Conservation (phyloP, 805 yeast genomes). For the Starmerella riodocensis region DNA sequence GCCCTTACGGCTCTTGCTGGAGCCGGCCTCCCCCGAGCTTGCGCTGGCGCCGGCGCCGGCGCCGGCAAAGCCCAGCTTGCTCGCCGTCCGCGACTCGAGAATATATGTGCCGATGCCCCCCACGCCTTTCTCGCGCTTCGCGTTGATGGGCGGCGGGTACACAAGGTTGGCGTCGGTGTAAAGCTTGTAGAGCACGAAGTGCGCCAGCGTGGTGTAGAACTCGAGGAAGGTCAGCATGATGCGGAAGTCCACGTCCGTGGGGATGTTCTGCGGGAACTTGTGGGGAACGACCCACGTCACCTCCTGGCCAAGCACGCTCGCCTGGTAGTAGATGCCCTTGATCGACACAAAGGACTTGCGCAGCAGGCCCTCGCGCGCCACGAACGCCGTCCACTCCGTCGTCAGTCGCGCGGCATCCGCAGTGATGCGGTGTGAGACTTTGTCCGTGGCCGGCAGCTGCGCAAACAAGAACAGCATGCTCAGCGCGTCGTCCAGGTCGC, state of each 20-base stretch:
- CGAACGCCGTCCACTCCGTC: constrained; percentile 90
- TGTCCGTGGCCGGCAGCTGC: constrained; percentile 86
- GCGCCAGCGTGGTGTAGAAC: constrained; percentile 82
- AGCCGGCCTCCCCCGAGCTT: constrained; percentile 19
- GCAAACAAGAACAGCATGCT: constrained; percentile 90
- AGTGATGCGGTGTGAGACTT: constrained; percentile 66
- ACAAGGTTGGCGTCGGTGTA: constrained; percentile 75
- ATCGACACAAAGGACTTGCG: constrained; percentile 89
- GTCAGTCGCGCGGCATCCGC: constrained; percentile 75
- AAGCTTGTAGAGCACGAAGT: constrained; percentile 72
- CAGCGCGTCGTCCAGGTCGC: constrained; percentile 90
- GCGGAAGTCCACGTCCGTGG: constrained; percentile 86
- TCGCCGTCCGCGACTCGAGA: constrained; percentile 37
- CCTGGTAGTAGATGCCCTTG: constrained; percentile 94
- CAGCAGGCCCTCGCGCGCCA: constrained; percentile 69
- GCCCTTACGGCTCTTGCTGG: no score
- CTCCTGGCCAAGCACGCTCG: constrained; percentile 78
- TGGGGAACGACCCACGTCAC: constrained; percentile 93
- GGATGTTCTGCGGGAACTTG: constrained; percentile 92
- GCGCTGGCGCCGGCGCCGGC: constrained; percentile 25
- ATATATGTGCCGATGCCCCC: constrained; percentile 83
- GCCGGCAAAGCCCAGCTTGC: constrained; percentile 9
- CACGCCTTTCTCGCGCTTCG: constrained; percentile 59
- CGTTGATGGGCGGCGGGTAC: constrained; percentile 81
- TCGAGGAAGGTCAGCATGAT: constrained; percentile 95